Percentiles rank a stretch among this genome's conserved stretches.
phyloP scores from a whole-genome alignment of 1,284 basidiomycete species.

The Ganoderma leucocontextum region DNA sequence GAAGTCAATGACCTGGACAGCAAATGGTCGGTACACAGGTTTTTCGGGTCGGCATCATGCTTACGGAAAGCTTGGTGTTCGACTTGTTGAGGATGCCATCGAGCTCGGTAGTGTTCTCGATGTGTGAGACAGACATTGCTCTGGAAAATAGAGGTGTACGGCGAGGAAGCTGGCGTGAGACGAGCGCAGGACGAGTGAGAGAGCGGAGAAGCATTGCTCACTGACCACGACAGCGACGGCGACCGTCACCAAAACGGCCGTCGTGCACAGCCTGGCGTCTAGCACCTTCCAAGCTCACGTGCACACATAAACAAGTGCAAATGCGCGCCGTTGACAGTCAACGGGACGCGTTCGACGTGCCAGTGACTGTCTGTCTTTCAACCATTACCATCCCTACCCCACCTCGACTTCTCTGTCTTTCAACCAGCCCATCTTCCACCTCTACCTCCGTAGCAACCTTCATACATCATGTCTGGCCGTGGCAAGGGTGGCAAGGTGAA shows the following conservation, averaged over 20 bases:
- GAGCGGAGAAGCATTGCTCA: constrained; percentile 31
- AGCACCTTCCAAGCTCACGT: constrained; percentile 26
- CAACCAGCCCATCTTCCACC: constrained; percentile 17
- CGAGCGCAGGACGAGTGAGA: constrained; percentile 28
- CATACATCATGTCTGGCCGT: constrained; percentile 74
- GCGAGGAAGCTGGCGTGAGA: constrained; percentile 29
- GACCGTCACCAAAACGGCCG: background rate
- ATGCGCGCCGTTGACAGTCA: constrained; percentile 32
- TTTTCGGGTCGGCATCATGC: constrained; percentile 28
- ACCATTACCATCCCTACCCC: constrained; percentile 27
- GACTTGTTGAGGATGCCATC: constrained; percentile 66
- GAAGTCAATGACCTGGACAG: constrained; percentile 80
- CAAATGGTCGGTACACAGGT: background rate
- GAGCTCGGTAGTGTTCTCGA: constrained; percentile 68
- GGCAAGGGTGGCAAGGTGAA: constrained; percentile 73
- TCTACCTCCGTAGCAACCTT: constrained; percentile 12
- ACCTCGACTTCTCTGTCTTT: constrained; percentile 21
- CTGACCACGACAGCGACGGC: constrained; percentile 14
- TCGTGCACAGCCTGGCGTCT: background rate
- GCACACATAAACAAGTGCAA: constrained; percentile 34
- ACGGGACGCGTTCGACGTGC: constrained; percentile 36
- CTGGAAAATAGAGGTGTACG: constrained; percentile 16
- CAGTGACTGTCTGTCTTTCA: constrained; percentile 33
- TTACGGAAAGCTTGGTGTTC: constrained; percentile 71
- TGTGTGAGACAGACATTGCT: constrained; percentile 66